A percentile compares a stretch with the other conserved stretches of the same genome.
These are phyloP conservation scores for Arthrobotrys entomopaga DNA, from an alignment of 2,329 filamentous ascomycete species.

Conservation along the genomic window DNA sequence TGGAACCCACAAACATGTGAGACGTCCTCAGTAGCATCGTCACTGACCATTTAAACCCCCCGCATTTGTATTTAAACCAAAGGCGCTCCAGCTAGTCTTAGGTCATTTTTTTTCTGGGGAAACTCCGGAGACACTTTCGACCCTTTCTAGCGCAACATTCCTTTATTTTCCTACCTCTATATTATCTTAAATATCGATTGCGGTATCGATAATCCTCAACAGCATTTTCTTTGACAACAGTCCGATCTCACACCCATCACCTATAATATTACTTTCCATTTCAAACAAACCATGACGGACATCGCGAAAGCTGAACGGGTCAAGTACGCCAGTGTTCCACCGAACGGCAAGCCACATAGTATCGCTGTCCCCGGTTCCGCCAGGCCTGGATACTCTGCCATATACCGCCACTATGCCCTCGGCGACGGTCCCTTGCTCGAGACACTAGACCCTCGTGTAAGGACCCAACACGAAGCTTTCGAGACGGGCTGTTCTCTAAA, in stretches of 20 bases:
- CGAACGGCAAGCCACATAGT: constrained; percentile 80
- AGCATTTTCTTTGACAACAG: constrained; percentile 2
- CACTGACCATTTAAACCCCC: constrained; percentile 24
- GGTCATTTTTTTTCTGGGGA: constrained; percentile 26
- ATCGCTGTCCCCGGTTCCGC: constrained; percentile 80
- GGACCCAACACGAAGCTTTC: constrained; percentile 82
- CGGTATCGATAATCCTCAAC: neutral
- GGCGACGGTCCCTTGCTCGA: constrained; percentile 76
- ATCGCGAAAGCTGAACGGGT: constrained; percentile 26
- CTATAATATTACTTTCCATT: no score
- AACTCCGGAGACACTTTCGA: constrained; percentile 5
- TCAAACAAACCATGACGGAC: constrained; percentile 23
- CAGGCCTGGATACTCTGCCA: constrained; percentile 74
- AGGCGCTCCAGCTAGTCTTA: constrained; percentile 26
- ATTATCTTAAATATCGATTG: no score
- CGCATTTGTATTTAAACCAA: constrained; percentile 33
- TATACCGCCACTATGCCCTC: constrained; percentile 87
- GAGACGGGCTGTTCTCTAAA: constrained; percentile 68
- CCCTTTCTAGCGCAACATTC: neutral
- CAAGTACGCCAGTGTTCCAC: constrained; percentile 66
- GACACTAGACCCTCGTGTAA: constrained; percentile 75
- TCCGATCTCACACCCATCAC: neutral
- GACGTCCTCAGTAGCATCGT: neutral
- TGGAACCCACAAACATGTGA: constrained; percentile 43
- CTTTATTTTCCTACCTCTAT: neutral